Evolutionary conservation across 2,329 filamentous ascomycete species (phyloP).

Genomic region (Colletotrichum lindemuthianum): DNA sequence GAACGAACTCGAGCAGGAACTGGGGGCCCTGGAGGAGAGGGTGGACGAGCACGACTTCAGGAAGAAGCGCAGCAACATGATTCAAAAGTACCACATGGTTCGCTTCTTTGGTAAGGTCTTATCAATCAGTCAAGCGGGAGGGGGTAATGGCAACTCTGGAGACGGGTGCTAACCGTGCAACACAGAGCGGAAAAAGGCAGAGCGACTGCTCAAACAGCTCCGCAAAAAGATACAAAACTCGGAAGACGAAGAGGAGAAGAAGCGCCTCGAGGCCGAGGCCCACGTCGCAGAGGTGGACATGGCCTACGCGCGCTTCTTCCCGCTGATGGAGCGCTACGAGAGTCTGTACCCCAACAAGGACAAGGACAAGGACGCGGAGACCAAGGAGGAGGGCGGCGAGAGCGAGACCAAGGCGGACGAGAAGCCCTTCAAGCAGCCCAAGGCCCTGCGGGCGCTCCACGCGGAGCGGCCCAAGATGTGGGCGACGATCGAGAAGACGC

Average conservation of each 20-base stretch:
- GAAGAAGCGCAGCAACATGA: conserved; percentile 74
- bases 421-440: conserved; percentile 52
- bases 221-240: conserved; percentile 64
- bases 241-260: conserved; percentile 61
- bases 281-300: conserved; percentile 78
- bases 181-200: conserved; percentile 77
- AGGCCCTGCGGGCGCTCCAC: conserved; percentile 49
- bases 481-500: conserved; percentile 72
- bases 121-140: neutral
- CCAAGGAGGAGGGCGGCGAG: conserved; percentile 52
- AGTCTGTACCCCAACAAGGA: conserved; percentile 62
- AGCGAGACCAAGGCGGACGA: conserved; percentile 50
- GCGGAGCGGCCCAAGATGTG: conserved; percentile 70
- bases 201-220: conserved; percentile 72
- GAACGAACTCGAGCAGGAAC: conserved; percentile 76
- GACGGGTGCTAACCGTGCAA: neutral
- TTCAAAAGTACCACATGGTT: conserved; percentile 83
- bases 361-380: conserved; percentile 48
- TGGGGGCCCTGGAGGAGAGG: conserved; percentile 73
- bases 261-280: conserved; percentile 64
- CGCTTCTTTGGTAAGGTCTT: conserved; percentile 77
- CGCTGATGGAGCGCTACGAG: conserved; percentile 76
- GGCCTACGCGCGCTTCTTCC: conserved; percentile 79
- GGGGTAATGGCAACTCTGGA: no score
- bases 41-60: conserved; percentile 68